Evolutionary conservation across 176 grass and related monocot species (phyloP), one percentile per base, ranked within the genome.

Genomic region (Rhipidocladum racemiflorum): DNA sequence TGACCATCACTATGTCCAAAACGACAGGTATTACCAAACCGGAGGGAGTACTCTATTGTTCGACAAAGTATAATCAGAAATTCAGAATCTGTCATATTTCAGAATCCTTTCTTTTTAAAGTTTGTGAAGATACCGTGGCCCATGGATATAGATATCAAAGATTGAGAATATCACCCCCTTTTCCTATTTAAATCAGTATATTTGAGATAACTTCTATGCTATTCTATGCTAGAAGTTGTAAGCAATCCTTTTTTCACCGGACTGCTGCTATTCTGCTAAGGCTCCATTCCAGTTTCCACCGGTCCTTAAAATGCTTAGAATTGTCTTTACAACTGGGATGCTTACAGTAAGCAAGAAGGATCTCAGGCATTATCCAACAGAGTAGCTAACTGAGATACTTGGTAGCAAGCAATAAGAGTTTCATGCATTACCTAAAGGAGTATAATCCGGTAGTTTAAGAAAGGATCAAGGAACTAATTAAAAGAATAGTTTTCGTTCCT

Each of bases 51-150:
- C n/a, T n/a, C 0, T 46, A 35, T 75, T 81, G 45, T 70, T 81
- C 0, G 12, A 71, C 61, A 85, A 85, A 85, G 63, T 75, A 49
- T 75, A 40, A 27, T 16, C 70, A 89, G 53, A 76, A 69, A 40
- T n/a, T 16, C 70, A 89, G 53, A 76, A 69, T 70, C 6, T 81
- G 76, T 63, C 76, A 68, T 63, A 70, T 75, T 55, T n/a, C 28
- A 25, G 34, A 64, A 9, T n/a, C n/a, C n/a, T n/a, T n/a, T n/a
- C 3, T 34, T 48, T 13, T 44, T 4, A 60, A 78, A 78, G 21
- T 39, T 48, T 49, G 21, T 65, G 17, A 75, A 67, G 14, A 72
- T 28, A 3, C 1, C 40, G 3, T 38, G 61, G 49, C 17, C 25
- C 17, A 14, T 34, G 3, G 24, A 15, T 70, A 51, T 21, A 75